Base-by-base conservation (phyloP, 345 rosid genomes). In the Anastatica hierochuntica region DNA sequence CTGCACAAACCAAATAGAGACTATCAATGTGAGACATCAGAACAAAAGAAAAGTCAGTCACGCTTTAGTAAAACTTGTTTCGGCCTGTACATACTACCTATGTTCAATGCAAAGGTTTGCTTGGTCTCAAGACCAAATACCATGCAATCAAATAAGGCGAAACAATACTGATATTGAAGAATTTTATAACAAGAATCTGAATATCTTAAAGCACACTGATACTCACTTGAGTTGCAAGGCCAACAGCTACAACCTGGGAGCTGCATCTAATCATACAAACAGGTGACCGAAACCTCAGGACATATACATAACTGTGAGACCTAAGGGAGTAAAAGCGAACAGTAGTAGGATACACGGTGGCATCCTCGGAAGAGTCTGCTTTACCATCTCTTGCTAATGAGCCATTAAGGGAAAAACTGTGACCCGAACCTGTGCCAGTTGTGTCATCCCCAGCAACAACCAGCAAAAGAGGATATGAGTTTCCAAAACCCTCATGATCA, bases 191-290 rank as follows among this genome's bases (percentile, higher is more conserved):
- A 43, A 53, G 52, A 58, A 33, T 44, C 43, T 39, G 24, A 27
- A 20, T 62, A 31, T 57, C 30, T 64, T 21, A 21, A 21, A 21
- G 24, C 24, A 49, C 45, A 49, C 41, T 35, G 41, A 43, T 51
- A 63, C 83, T 81, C 76, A 85, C 98, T 68, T 92, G 96, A 37
- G 80, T 71, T 48, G 94, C 83, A 62, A 88, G 95, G 70, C 95
- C 90, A 49, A 92, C 84, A 14, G 94, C 94, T 31, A 92, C 79
- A 16, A 92, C 77, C 43, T 66, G 78, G 19, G 84, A 73, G 71
- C 96, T 88, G 90, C 96, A 88, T 69, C 98, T 83, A 70, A 92
- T 76, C 90, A 81, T 82, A 67, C 80, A 80, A 14, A 92, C 94
- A 47, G 85, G 67, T 24, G 98, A 84, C 8, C 95, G 90, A 63